phyloP scores from a whole-genome alignment of 2,329 filamentous ascomycete species.

The Arthrinium puccinioides region DNA sequence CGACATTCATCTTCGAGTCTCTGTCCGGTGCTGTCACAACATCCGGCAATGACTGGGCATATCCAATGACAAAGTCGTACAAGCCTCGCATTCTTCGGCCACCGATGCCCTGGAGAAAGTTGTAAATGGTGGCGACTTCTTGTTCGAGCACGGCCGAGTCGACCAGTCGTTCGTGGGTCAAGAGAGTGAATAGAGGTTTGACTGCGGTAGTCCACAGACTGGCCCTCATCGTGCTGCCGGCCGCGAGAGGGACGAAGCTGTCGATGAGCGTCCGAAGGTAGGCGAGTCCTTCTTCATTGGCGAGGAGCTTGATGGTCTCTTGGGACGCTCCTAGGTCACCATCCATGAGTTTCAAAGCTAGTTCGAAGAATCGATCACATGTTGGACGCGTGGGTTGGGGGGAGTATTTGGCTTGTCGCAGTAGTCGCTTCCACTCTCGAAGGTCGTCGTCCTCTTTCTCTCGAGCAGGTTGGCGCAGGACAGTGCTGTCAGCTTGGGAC shows the following conservation, averaged over 20 bases:
- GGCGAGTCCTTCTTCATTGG: constrained; percentile 18
- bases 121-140: constrained; percentile 26
- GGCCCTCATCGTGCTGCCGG: not conserved
- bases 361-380: constrained; percentile 18
- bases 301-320: constrained; percentile 20
- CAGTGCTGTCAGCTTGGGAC: not conserved
- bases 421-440: constrained; percentile 31
- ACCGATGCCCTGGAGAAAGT: constrained; percentile 26
- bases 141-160: constrained; percentile 31
- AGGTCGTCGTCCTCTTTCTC: constrained; percentile 37
- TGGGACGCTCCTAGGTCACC: constrained; percentile 21
- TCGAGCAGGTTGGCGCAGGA: constrained; percentile 26
- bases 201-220: constrained; percentile 19
- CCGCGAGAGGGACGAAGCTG: constrained; percentile 10
- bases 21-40: not conserved
- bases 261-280: constrained; percentile 19
- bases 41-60: constrained; percentile 11
- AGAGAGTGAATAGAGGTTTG: constrained; percentile 24
- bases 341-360: constrained; percentile 21
- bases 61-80: constrained; percentile 20
- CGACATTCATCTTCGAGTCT: not conserved
- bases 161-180: constrained; percentile 25
- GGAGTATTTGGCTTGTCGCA: constrained; percentile 6
- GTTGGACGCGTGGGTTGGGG: not conserved
- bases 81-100: constrained; percentile 22